Base-by-base conservation (phyloP, 2,329 filamentous ascomycete species). In the Penicillium brevicompactum region DNA sequence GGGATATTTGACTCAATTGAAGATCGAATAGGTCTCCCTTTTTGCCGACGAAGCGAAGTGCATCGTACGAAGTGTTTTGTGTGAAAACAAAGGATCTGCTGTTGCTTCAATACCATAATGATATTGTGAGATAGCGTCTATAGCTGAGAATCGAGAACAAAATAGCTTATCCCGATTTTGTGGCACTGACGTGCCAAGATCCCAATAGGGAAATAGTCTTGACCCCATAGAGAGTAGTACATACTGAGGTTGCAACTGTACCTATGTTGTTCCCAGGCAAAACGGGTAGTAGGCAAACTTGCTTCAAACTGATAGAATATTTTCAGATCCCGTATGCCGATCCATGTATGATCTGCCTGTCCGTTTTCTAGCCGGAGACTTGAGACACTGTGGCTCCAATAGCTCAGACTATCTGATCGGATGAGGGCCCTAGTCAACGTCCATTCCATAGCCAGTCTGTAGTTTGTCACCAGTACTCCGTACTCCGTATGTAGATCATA, bases 141-240 rank as follows among this genome's bases (percentile, higher is more conserved):
- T 11, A 3, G 34, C 24, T 22, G 24, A n/a, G n/a, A 16, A 43
- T 11, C 16, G 21, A 24, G 38, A 22, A 49, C 27, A 32, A 11
- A 14, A 31, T 42, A 47, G 40, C 38, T 32, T 24, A 31, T 49
- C 41, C 46, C 37, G 27, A 41, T 16, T 31, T 55, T 10, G 22
- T 57, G 41, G 8, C n/a, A 16, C 41, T 52, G 50, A 49, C 42
- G 48, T 55, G 45, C 46, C 48, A 47, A 51, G 42, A 16, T 21
- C 48, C 18, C 27, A 18, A 44, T 49, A 18, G 5, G 30, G 57
- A 10, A 55, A 42, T 49, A 22, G 42, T 8, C 31, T 48, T 44
- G 30, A 34, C 24, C 37, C 1, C 14, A 30, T 7, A 40, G 18
- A 21, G 16, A 4, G 6, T 21, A 41, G n/a, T 24, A 38, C 21